These are phyloP conservation scores for Nakaseomyces kungkrabaensis DNA, from an alignment of 1,139 yeast species.

Conservation along the genomic window DNA sequence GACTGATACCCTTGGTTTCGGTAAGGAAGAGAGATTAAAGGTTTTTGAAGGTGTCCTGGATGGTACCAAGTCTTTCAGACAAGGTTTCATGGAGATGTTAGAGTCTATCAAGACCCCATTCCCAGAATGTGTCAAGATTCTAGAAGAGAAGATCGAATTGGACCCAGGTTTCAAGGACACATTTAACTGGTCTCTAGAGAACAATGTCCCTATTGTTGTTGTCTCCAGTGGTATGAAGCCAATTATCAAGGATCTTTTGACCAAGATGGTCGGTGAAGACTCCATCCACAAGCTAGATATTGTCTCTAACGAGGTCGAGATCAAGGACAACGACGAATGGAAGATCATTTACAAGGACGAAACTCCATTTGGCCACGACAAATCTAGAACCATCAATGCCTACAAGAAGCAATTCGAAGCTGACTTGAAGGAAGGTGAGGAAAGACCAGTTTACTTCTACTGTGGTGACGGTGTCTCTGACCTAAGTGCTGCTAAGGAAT, in stretches of 20 bases:
- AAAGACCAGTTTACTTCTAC: slow-evolving; percentile 62
- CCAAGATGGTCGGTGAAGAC: slow-evolving; percentile 64
- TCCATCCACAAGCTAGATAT: slow-evolving; percentile 68
- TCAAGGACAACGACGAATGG: slow-evolving; percentile 58
- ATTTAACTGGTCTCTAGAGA: slow-evolving; percentile 64
- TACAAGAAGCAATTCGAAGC: slow-evolving; percentile 39
- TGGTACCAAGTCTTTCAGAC: slow-evolving; percentile 62
- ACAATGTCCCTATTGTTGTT: slow-evolving; percentile 68
- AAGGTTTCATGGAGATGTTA: slow-evolving; percentile 78
- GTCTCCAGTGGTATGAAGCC: slow-evolving; percentile 92
- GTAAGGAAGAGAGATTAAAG: slow-evolving; percentile 52
- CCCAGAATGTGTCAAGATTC: slow-evolving; percentile 65
- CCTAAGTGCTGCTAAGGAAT: slow-evolving; percentile 87
- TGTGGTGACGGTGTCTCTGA: slow-evolving; percentile 98
- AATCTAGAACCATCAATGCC: slow-evolving; percentile 69
- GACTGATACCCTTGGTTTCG: slow-evolving; percentile 85
- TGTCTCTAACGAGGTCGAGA: slow-evolving; percentile 66
- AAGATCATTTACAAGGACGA: slow-evolving; percentile 77
- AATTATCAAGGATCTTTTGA: slow-evolving; percentile 66
- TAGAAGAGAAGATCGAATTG: slow-evolving; percentile 51
- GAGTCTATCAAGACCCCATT: slow-evolving; percentile 68
- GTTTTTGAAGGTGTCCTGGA: slow-evolving; percentile 66
- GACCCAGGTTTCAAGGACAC: slow-evolving; percentile 87
- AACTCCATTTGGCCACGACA: slow-evolving; percentile 88
- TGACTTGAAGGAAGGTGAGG: slow-evolving; percentile 29